Evolutionary conservation across 2,329 filamentous ascomycete species (phyloP), one percentile per base, ranked within the genome.

Genomic region (Cercospora sp.): DNA sequence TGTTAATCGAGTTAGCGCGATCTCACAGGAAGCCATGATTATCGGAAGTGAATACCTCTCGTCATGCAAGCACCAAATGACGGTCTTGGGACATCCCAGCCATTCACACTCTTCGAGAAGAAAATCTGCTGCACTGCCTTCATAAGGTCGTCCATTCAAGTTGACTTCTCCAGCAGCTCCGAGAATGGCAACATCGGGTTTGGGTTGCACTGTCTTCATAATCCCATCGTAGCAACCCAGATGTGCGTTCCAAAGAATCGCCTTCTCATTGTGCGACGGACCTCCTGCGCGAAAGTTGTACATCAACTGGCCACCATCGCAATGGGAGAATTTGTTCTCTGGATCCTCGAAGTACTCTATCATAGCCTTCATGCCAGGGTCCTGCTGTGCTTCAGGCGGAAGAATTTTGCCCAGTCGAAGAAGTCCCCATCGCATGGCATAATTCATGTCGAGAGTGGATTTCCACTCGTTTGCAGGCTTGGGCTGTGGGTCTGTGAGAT

Each of bases 1-100:
- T 48, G 9, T 10, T 5, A 3, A 48, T n/a, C 18, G 0, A 20
- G 23, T 48, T 13, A 48, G 45, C 45, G 6, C 45, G 9, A 20
- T 10, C 42, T 20, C 3, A 48, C n/a, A 23, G 10, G n/a, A 23
- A 20, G 45, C 45, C 18, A 23, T 2, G 13, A 6, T 48, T 5
- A n/a, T 13, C 2, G 3, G 10, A 48, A 13, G 3, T 23, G 9
- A 13, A 1, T 48, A 48, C 45, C 45, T 48, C 5, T 65, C 63
- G 13, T 65, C 63, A 5, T 65, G 57, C 26, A 60, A 36, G 31
- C 57, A 60, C 57, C 31, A 60, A 18, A 60, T 60, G 16, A 60
- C 31, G 10, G 16, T 31, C 6, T 36, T 33, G 6, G 57, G 57
- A n/a, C 1, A 30, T 8, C 31, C 31, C 1, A 60, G 57, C 57